phyloP scores from a whole-genome alignment of 805 yeast genomes.

The Candida pseudoglaebosa region DNA sequence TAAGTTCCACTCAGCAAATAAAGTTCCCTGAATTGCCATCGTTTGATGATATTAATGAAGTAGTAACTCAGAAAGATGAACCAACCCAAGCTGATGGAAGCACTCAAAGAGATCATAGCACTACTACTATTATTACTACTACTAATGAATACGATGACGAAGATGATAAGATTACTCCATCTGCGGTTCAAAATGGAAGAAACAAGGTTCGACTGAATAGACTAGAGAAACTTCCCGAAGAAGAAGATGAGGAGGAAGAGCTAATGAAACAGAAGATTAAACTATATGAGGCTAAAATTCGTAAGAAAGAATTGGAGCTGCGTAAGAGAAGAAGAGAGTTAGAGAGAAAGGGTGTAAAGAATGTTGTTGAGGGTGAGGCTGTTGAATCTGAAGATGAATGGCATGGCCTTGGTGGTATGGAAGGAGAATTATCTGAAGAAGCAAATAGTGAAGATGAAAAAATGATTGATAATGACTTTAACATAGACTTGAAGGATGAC shows the following conservation, averaged over 20 bases:
- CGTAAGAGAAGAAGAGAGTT: constrained; percentile 44
- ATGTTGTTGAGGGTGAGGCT: constrained; percentile 76
- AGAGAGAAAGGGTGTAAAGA: constrained; percentile 54
- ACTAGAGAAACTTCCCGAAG: constrained; percentile 18
- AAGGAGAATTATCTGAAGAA: constrained; percentile 51
- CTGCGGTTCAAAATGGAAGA: constrained; percentile 21
- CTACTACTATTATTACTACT: too few species aligned
- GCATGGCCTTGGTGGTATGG: constrained; percentile 75
- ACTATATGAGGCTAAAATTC: constrained; percentile 35
- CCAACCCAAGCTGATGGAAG: constrained; percentile 6
- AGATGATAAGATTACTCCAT: constrained; percentile 26
- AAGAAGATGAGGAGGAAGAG: constrained; percentile 22
- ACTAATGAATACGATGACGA: constrained; percentile 14
- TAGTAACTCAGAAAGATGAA: constrained; percentile 3
- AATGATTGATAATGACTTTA: constrained; percentile 70
- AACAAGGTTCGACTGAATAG: constrained; percentile 7
- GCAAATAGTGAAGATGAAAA: constrained; percentile 74
- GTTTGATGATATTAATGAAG: constrained; percentile 1
- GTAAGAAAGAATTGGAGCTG: constrained; percentile 29
- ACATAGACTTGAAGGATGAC: constrained; percentile 52
- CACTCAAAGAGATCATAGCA: constrained; percentile 3
- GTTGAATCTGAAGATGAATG: constrained; percentile 89
- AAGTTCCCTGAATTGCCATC: constrained; percentile 3
- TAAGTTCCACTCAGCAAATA: neutral
- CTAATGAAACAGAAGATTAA: constrained; percentile 26